A percentile compares a stretch with the other conserved stretches of the same genome.
Evolutionary conservation across 139 green algal species (phyloP).

Genomic region (Pleodorina starrii): DNA sequence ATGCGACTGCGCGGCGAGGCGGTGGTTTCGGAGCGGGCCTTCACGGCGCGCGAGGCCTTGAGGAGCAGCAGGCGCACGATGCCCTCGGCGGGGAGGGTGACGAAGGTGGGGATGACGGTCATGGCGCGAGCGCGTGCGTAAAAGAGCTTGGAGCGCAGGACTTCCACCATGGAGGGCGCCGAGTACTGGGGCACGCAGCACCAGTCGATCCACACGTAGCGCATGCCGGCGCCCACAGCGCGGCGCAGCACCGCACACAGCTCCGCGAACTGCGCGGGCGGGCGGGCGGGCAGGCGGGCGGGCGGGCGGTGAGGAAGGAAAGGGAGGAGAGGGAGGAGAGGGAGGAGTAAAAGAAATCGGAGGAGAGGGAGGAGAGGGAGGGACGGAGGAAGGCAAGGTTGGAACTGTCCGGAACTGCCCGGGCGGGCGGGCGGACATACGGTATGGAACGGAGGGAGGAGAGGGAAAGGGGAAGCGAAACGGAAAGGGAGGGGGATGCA

Average conservation of each 20-base stretch:
- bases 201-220: slow-evolving; percentile 37
- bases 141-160: slow-evolving; percentile 28
- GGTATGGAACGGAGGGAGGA: too few species aligned
- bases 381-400: too few species aligned
- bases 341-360: too few species aligned
- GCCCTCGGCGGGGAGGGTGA: background rate
- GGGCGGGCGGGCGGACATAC: too few species aligned
- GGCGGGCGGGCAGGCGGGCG: too few species aligned
- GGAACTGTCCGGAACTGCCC: too few species aligned
- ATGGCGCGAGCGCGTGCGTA: slow-evolving; percentile 11
- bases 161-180: slow-evolving; percentile 9
- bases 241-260: background rate
- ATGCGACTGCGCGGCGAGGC: background rate
- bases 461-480: too few species aligned
- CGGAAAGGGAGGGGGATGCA: too few species aligned
- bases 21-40: background rate
- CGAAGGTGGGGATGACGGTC: slow-evolving; percentile 27
- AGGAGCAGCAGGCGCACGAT: slow-evolving; percentile 15
- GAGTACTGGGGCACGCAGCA: slow-evolving; percentile 43
- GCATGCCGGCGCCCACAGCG: background rate
- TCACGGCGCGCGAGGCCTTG: background rate
- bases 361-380: too few species aligned
- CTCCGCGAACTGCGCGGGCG: slow-evolving; percentile 33
- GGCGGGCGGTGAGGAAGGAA: too few species aligned
- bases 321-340: too few species aligned